Base-by-base conservation (phyloP, 495 filamentous ascomycete genomes). In the Daldinia childiae region DNA sequence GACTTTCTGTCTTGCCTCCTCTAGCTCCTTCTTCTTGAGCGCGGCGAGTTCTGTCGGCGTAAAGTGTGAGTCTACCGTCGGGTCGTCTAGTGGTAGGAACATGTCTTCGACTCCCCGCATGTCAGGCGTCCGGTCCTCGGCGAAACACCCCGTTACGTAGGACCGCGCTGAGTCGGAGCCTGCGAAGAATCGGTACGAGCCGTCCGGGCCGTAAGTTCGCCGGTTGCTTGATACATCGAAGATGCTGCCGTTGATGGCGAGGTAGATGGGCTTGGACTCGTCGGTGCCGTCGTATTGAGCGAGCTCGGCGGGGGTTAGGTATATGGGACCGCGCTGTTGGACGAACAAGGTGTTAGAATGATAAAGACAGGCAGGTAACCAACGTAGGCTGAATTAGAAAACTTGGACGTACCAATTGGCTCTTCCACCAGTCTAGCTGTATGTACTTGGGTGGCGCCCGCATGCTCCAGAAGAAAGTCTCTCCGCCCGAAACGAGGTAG, bases 61-160 rank as follows among this genome's bases (percentile, higher is more conserved):
- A 79, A 82, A 84, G 72, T 82, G 79, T 69, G 74, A 34, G 75
- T 85, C 82, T 4, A 87, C 82, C 19, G 86, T 80, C 7, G 84
- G 85, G 70, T 92, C 88, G 68, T 93, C 91, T 3, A 91, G 74
- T 0, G 94, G 92, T 17, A 98, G 82, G 78, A 88, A 98, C 90
- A 95, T 95, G 66, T 90, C 87, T 82, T 98, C 95, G 1, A 92
- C 91, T 1, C 96, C 96, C 21, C 89, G 83, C 80, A 98, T 79
- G 78, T 98, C 94, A 1, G 89, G 80, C 5, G 90, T 96, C 39
- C 91, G 81, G 82, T 98, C 95, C 55, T 91, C 90, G 32, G 87
- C 81, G 84, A 99, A 99, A 78, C 95, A 99, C 2, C 92, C 93
- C n/a, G 95, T 97, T n/a, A 99, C 89, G 80, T 93, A 99, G 4